Evolutionary conservation across 163 green algal genomes (phyloP), one percentile per base, ranked within the genome.

Genomic region (Volvox carteri): DNA sequence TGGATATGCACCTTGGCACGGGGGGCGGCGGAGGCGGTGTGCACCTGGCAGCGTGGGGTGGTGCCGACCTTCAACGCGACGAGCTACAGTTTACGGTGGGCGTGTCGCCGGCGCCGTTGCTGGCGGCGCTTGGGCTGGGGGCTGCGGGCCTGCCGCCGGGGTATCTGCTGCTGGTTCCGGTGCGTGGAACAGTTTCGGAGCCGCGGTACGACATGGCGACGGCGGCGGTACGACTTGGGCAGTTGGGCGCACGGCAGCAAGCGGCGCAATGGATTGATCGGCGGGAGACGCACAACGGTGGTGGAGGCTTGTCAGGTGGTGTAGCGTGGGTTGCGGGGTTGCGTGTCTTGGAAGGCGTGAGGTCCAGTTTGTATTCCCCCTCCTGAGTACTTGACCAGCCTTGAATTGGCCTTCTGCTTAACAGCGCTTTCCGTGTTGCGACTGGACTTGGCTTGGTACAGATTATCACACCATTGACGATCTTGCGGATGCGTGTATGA

Each of bases 1-100:
- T 89, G 50, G 84, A 89, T 39, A 83, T 89, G 84, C 84, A 37
- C 2, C 37, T 88, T 1, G 81, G 81, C 33, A 48, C 67, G 30
- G 39, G 41, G 30, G 12, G 58, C 28, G 79, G 28, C n/a, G 19
- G 18, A 19, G 44, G 35, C 48, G 48, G 84, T 7, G 84, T 89
- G 70, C 70, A 35, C 7, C 6, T 89, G 52, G 84, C 39, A 52
- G 35, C 75, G 48, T 89, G 84, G 84, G 84, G 84, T 6, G 18
- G 16, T 39, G 84, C 84, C 0, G 68, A 89, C 84, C 68, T 83
- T 35, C 35, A 46, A n/a, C 25, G 8, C 0, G 84, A 89, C 70
- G 11, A 44, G 12, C n/a, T 89, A 0, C 37, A 84, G 68, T 84
- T 89, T 37, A 89, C 84, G 25, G 6, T 89, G 50, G 84, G 84